Base-by-base conservation (phyloP, 352 stramenopile genomes). In the Hyaloperonospora arabidopsidis region DNA sequence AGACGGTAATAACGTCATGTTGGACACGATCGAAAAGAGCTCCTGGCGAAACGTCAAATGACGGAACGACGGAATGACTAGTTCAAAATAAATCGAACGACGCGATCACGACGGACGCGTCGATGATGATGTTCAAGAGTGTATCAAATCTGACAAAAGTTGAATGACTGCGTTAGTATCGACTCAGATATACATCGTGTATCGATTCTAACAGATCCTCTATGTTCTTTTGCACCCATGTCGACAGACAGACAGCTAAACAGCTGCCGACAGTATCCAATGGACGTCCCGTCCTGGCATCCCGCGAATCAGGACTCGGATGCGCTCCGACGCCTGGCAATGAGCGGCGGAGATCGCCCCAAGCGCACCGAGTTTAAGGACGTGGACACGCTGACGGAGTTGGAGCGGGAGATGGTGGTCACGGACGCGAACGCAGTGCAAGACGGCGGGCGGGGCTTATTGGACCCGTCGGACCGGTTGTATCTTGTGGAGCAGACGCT, bases 201-300 rank as follows among this genome's bases (percentile, higher is more conserved):
- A 65, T 65, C 17, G 1, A 11, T 0, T n/a, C 29, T 61, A 0
- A 18, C 17, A 65, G 57, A 45, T 46, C 25, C 25, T 32, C 8
- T 32, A 32, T 32, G 4, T 8, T 32, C 25, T 32, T 32, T 4
- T 19, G 22, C 18, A 48, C 34, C 45, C 46, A 61, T 58, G 50
- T 65, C 40, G 54, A 28, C 53, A 40, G 5, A 41, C n/a, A 41
- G 13, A 41, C 4, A 41, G n/a, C 35, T 3, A 41, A 18, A 18
- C n/a, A 3, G n/a, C n/a, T 2, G 2, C 12, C 35, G n/a, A 18
- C n/a, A 15, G 12, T 41, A 41, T 44, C 25, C 19, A 11, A 89
- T 89, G 79, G 77, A 89, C 47, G 77, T 87, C 22, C 79, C 79
- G 14, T 74, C 73, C 23, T 89, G 79, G 77, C 77, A 89, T 36